Evolutionary conservation across 371 early-diverging fungal species (phyloP), one percentile per base, ranked within the genome.

Genomic region (Basidiobolus meristosporus): DNA sequence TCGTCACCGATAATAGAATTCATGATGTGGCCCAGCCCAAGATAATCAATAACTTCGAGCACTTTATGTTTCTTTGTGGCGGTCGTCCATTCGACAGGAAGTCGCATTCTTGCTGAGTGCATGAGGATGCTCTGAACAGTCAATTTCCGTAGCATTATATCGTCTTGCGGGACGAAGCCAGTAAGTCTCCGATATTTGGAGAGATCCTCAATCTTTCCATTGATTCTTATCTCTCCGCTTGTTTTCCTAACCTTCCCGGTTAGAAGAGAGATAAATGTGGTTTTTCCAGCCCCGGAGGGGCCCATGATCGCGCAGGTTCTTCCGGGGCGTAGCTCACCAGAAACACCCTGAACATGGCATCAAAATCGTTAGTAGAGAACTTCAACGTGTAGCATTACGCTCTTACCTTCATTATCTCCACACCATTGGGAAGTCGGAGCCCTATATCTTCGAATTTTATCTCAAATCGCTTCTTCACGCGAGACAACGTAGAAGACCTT

Each of bases 201-300:
- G 11, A 79, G 55, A 15, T 65, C 62, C 22, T 63, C 60, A 43
- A 63, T 59, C 30, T 54, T 53, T 12, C 70, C 75, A 51, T 82
- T 79, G 36, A 79, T 65, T 32, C 43, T 49, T 35, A 84, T 57
- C 22, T 65, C 59, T 22, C 80, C 68, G 10, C 53, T 50, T 2
- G 78, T 61, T 42, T 66, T 66, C 18, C 73, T 77, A 15, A 61
- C 71, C 41, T 57, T 66, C 19, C 72, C 68, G 1, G 69, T 51
- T 0, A 76, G 57, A 14, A 63, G 54, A 9, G 68, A 64, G 14
- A 74, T 50, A 26, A 75, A 54, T 0, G 73, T 73, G 0, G 76
- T 69, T 46, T 78, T 82, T 38, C 81, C 84, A 1, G 82, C 73
- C 1, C 90, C 86, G 12, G 65, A 67, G 6, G 76, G 64, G 0